phyloP scores from a whole-genome alignment of 495 filamentous ascomycete species.

The Wilcoxina mikolae region DNA sequence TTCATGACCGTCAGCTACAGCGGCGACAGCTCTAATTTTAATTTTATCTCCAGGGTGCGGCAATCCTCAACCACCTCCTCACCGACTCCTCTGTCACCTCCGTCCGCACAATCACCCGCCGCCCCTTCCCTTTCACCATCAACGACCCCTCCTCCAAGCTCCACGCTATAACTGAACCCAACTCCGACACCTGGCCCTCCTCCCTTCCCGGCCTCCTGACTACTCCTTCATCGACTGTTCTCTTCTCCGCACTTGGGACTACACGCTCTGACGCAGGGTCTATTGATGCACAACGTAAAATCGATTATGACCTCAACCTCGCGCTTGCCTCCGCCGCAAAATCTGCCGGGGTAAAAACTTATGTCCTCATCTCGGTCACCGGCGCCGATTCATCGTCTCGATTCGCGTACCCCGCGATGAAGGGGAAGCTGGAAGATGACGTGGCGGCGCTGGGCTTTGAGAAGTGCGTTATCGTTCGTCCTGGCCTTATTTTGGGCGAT shows the following conservation, averaged over 20 bases:
- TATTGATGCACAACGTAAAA: constrained; percentile 57
- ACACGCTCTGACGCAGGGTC: constrained; percentile 51
- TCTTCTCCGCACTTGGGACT: constrained; percentile 53
- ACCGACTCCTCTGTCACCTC: constrained; percentile 31
- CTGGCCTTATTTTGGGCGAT: constrained; percentile 58
- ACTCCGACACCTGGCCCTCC: constrained; percentile 42
- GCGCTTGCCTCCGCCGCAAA: constrained; percentile 52
- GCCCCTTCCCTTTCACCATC: constrained; percentile 34
- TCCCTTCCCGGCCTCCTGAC: constrained; percentile 35
- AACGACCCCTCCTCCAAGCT: constrained; percentile 33
- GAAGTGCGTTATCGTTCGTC: constrained; percentile 55
- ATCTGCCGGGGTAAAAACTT: constrained; percentile 46
- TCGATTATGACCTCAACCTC: constrained; percentile 62
- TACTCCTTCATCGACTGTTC: constrained; percentile 41
- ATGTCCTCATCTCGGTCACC: constrained; percentile 49
- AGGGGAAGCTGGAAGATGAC: constrained; percentile 65
- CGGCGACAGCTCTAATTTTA: neutral
- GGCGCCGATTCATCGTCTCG: constrained; percentile 37
- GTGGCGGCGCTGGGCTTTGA: constrained; percentile 57
- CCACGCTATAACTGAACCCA: constrained; percentile 34
- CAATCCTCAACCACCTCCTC: constrained; percentile 44
- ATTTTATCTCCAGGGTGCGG: constrained; percentile 31
- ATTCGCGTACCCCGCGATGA: constrained; percentile 55
- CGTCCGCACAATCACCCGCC: constrained; percentile 45
- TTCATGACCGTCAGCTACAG: neutral